These are phyloP conservation scores for Rhodocollybia butyracea DNA, from an alignment of 768 basidiomycete species.

Conservation along the genomic window DNA sequence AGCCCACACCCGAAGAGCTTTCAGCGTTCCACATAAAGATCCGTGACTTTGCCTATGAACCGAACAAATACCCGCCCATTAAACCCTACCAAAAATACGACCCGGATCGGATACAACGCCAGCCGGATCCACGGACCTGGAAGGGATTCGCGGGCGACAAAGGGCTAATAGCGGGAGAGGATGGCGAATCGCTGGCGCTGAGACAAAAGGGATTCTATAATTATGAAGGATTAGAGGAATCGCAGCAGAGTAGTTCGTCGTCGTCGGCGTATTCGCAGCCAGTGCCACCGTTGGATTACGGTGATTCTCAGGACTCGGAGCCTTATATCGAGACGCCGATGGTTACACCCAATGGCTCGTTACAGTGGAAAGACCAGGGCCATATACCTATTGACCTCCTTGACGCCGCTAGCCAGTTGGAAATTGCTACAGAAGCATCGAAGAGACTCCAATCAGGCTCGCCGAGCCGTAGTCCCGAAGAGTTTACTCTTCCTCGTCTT, in stretches of 20 bases:
- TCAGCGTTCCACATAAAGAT: constrained; percentile 18
- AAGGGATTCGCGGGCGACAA: too few species aligned
- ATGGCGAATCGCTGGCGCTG: constrained; percentile 3
- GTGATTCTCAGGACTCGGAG: constrained; percentile 44
- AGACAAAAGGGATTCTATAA: constrained; percentile 1
- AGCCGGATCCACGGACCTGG: constrained; percentile 1
- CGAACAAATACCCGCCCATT: constrained; percentile 62
- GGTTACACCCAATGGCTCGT: constrained; percentile 46
- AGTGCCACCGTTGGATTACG: constrained; percentile 23
- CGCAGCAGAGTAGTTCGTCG: constrained; percentile 10
- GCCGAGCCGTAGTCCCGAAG: too few species aligned
- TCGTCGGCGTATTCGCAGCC: constrained; percentile 16
- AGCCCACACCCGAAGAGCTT: constrained; percentile 4
- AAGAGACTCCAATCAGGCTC: too few species aligned
- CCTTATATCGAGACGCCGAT: constrained; percentile 48
- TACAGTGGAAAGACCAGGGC: neutral
- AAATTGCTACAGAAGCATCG: too few species aligned
- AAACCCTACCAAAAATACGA: constrained; percentile 45
- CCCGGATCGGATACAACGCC: constrained; percentile 35
- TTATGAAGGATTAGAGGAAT: constrained; percentile 7
- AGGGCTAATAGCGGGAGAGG: neutral
- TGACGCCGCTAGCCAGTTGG: too few species aligned
- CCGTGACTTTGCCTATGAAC: constrained; percentile 61
- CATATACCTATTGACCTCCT: neutral
- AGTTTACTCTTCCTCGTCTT: too few species aligned